A percentile compares a stretch with the other conserved stretches of the same genome.
phyloP scores from a whole-genome alignment of 2,329 filamentous ascomycete genomes.

The Colletotrichum sp. region DNA sequence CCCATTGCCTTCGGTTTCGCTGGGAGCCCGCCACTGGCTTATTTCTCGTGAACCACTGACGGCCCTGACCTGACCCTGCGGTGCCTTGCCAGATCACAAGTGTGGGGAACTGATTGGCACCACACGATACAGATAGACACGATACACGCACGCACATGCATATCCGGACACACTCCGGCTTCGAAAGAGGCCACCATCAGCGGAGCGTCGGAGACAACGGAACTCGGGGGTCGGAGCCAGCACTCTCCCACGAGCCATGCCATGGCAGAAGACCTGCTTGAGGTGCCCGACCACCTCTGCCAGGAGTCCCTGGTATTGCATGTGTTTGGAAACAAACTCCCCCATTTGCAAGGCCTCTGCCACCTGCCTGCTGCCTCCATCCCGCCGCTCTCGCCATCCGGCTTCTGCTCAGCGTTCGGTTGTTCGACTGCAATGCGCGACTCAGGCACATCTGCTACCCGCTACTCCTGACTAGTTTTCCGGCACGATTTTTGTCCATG shows the following conservation, averaged over 20 bases:
- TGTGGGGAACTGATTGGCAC: not conserved
- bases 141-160: not conserved
- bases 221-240: not conserved
- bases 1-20: not conserved
- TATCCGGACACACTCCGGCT: not conserved
- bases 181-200: not conserved
- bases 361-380: not conserved
- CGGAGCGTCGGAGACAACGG: not conserved
- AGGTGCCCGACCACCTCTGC: not conserved
- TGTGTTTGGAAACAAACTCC: not conserved
- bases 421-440: not conserved
- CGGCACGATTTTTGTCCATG: constrained; percentile 11
- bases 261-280: not conserved
- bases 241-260: not conserved
- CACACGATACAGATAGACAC: not conserved
- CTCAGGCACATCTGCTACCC: constrained; percentile 5
- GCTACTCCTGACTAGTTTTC: constrained; percentile 12
- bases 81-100: not conserved
- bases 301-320: not conserved
- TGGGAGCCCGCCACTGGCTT: not conserved
- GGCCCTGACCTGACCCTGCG: not conserved
- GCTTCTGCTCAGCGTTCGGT: not conserved
- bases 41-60: not conserved
- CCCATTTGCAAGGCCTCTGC: not conserved
- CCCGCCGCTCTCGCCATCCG: not conserved